A percentile compares a stretch with the other conserved stretches of the same genome.
phyloP scores from a whole-genome alignment of 1,284 basidiomycete genomes.

The Austroboletus novae-zelandiae region DNA sequence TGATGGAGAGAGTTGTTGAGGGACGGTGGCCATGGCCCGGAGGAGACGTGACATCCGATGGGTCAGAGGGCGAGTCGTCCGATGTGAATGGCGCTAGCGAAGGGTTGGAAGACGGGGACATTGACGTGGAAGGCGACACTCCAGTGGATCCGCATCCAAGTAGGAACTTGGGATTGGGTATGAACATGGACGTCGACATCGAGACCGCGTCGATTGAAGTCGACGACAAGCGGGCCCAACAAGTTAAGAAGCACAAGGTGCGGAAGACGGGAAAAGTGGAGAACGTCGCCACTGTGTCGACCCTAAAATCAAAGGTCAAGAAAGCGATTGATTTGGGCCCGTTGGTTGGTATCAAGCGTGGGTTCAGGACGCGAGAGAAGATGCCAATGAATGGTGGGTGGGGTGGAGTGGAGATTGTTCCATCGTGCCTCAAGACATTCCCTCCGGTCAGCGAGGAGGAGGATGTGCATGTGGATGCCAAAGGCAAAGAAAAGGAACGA shows the following conservation, averaged over 20 bases:
- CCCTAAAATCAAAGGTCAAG: conserved; percentile 2
- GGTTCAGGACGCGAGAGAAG: conserved; percentile 60
- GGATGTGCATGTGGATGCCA: conserved; percentile 4
- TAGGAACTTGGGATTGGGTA: conserved; percentile 21
- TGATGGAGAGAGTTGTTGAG: conserved; percentile 66
- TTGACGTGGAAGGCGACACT: conserved; percentile 29
- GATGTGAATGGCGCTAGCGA: conserved; percentile 20
- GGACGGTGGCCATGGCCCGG: conserved; percentile 29
- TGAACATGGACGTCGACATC: conserved; percentile 29
- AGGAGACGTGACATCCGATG: conserved; percentile 34
- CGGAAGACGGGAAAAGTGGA: conserved; percentile 15
- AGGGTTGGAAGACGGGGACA: conserved; percentile 17
- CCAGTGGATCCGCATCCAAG: conserved; percentile 1
- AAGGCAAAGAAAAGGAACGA: conserved; percentile 23
- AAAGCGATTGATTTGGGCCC: conserved; percentile 58
- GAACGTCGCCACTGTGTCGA: conserved; percentile 3
- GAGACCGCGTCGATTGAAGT: conserved; percentile 15
- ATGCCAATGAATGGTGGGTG: conserved; percentile 55
- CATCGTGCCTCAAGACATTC: conserved; percentile 24
- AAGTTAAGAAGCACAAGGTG: conserved; percentile 21
- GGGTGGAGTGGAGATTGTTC: conserved; percentile 58
- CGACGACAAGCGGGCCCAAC: conserved; percentile 2
- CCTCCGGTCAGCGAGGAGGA: conserved; percentile 12
- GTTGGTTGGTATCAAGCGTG: conserved; percentile 63
- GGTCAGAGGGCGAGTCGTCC: conserved; percentile 22